Conservation (phyloP, 345 rosid species). For the Cochlearia excelsa region DNA sequence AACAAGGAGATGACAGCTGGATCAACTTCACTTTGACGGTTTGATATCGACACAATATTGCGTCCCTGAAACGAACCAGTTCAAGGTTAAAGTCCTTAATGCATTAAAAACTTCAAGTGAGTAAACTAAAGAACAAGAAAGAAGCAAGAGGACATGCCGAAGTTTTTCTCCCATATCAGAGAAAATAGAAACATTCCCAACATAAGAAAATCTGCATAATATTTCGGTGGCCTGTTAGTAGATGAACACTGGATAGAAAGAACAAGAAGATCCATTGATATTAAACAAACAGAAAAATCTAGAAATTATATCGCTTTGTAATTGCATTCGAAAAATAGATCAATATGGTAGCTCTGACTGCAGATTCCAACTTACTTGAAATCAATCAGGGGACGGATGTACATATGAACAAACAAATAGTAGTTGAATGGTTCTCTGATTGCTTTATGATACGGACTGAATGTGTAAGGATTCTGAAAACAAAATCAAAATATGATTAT, state of each 20-base stretch:
- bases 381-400: conserved; percentile 77
- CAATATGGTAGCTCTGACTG: conserved; percentile 1
- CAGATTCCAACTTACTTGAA: conserved; percentile 66
- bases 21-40: conserved; percentile 97
- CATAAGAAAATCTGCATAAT: conserved; percentile 69
- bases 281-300: conserved; percentile 9
- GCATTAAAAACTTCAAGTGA: too few species aligned
- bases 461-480: conserved; percentile 75
- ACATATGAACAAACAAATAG: conserved; percentile 87
- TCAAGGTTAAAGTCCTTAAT: too few species aligned
- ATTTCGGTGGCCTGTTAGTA: conserved; percentile 16
- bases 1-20: conserved; percentile 80
- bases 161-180: conserved; percentile 69
- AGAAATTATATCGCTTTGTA: neutral
- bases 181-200: conserved; percentile 68
- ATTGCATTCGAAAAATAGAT: neutral
- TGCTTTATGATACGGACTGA: conserved; percentile 79
- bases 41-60: conserved; percentile 78
- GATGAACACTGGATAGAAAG: conserved; percentile 16
- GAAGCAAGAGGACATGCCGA: conserved; percentile 48
- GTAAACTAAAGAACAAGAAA: conserved; percentile 10
- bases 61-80: conserved; percentile 64
- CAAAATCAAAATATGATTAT: conserved; percentile 9
- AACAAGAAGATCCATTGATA: conserved; percentile 5
- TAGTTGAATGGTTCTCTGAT: conserved; percentile 89